Base-by-base conservation (phyloP, 192 early-diverging fungal genomes). In the Fimicolochytrium jonesii region DNA sequence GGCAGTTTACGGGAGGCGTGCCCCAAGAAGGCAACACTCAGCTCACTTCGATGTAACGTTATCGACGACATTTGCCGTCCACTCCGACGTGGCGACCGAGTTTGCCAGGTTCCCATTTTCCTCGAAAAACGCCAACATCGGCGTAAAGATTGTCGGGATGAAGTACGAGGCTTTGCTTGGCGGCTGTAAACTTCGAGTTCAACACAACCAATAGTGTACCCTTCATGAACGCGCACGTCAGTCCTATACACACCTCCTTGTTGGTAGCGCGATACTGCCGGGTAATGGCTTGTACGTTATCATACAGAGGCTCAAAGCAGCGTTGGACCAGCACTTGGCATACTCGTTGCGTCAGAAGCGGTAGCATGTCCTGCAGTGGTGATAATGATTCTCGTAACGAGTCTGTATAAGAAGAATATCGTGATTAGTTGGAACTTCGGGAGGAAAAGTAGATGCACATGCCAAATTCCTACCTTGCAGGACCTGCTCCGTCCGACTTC, bases 231-330 rank as follows among this genome's bases (percentile, higher is more conserved):
- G n/a, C n/a, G n/a, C n/a, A n/a, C n/a, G n/a, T n/a, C n/a, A n/a
- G n/a, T n/a, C n/a, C n/a, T n/a, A n/a, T 9, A 42, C 52, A 3
- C 42, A 69, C 67, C 51, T 61, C 58, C 35, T 69, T 69, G 37
- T 64, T 64, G 6, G 67, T 71, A 30, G 39, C 50, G 9, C 64
- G 63, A 47, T 67, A 71, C 30, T 71, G 69, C 4, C 31, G 45
- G 13, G 63, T n/a, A 20, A 71, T 71, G 25, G 29, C 48, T 9
- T 41, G 30, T 15, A 71, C 54, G 25, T 56, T 32, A 26, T 64
- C 33, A 10, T 48, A 28, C 7, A 71, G 58, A n/a, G 64, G 64
- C 11, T 71, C 69, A n/a, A 44, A 28, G 50, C 69, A 71, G 17
- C 37, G 47, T 26, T 56, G 25, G 30, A 60, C 29, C 3, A 71